phyloP scores from a whole-genome alignment of 2,329 filamentous ascomycete species.

The Laburnicola sp. region DNA sequence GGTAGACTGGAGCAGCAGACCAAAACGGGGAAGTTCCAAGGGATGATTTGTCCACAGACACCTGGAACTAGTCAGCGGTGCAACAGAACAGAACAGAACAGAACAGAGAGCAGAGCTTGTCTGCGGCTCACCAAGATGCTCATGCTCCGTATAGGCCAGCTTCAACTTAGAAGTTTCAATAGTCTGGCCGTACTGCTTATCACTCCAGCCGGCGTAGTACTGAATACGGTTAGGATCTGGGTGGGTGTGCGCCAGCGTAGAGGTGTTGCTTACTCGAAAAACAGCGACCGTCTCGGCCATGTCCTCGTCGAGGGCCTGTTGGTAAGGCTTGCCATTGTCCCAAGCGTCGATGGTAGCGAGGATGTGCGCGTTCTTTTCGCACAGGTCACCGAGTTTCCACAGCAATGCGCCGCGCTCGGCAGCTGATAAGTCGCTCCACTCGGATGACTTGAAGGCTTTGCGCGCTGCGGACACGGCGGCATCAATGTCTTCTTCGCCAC shows the following conservation, averaged over 20 bases:
- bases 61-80: constrained; percentile 1
- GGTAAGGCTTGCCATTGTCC: constrained; percentile 75
- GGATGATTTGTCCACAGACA: constrained; percentile 23
- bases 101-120: constrained; percentile 11
- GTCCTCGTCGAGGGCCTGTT: constrained; percentile 62
- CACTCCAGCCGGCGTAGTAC: constrained; percentile 76
- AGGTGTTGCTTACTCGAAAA: neutral
- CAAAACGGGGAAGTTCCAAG: constrained; percentile 51
- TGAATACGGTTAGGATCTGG: constrained; percentile 47
- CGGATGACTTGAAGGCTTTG: constrained; percentile 17
- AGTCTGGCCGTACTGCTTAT: constrained; percentile 73
- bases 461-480: constrained; percentile 35
- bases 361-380: constrained; percentile 17
- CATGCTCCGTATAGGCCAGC: constrained; percentile 71
- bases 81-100: too few relatives aligned
- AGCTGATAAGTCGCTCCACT: constrained; percentile 16
- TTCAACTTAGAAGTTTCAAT: constrained; percentile 68
- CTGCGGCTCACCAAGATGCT: constrained; percentile 56
- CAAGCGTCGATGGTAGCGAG: constrained; percentile 53
- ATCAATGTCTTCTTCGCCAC: constrained; percentile 34
- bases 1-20: constrained; percentile 56
- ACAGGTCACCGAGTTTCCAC: constrained; percentile 22
- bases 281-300: constrained; percentile 56
- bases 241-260: neutral
- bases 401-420: constrained; percentile 17